phyloP scores from a whole-genome alignment of 257 asterid genomes.

The Solanum gandarillasii region DNA sequence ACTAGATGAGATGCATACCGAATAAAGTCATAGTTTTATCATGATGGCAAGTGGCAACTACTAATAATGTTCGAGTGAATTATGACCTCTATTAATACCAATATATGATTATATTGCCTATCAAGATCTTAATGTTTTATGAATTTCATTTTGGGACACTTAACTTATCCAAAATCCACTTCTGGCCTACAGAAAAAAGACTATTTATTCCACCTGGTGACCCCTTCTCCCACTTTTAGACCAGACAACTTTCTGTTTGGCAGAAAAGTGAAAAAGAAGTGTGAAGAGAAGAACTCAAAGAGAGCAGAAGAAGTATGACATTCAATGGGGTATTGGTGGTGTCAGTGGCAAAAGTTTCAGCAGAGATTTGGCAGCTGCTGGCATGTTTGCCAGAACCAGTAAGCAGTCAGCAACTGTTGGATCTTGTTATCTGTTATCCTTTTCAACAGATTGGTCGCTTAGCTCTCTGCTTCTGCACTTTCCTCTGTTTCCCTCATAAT shows the following conservation, averaged over 20 bases:
- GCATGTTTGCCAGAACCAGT: conserved; percentile 14
- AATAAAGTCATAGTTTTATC: neutral
- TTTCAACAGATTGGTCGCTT: conserved; percentile 22
- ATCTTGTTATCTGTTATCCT: conserved; percentile 23
- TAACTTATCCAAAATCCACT: neutral
- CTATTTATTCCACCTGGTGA: neutral
- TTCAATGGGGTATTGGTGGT: conserved; percentile 16
- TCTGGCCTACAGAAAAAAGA: neutral
- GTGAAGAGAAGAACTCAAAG: neutral
- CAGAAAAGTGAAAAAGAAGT: neutral
- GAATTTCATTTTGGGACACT: neutral
- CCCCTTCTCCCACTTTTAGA: neutral
- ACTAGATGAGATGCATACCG: neutral
- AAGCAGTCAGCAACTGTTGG: conserved; percentile 20
- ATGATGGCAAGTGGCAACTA: neutral
- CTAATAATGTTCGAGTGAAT: neutral
- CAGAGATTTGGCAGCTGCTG: conserved; percentile 18
- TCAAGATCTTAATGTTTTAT: neutral
- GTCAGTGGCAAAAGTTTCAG: conserved; percentile 16
- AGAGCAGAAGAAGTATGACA: conserved; percentile 4
- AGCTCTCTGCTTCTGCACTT: conserved; percentile 17
- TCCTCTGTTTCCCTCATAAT: conserved; percentile 9
- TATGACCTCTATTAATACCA: neutral
- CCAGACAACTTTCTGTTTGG: neutral
- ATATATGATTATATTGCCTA: neutral